Evolutionary conservation across 1,284 basidiomycete species (phyloP), one percentile per base, ranked within the genome.

Genomic region (Erythrobasidium hasegawianum): DNA sequence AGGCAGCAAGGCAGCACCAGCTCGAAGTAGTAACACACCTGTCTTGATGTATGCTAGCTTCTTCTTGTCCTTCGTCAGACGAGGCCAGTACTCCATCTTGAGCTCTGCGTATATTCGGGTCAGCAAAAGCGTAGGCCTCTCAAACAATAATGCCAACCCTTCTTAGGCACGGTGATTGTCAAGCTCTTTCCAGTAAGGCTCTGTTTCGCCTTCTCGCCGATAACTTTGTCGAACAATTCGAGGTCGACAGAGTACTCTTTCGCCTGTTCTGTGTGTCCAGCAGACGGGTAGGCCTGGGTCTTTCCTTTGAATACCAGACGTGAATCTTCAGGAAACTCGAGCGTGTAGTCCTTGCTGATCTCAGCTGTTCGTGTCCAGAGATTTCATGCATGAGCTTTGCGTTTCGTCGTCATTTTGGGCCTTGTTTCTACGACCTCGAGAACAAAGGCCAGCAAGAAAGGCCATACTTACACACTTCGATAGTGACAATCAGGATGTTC

Each of bases 1-100:
- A n/a, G n/a, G n/a, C n/a, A n/a, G n/a, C n/a, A n/a, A n/a, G n/a
- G n/a, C n/a, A n/a, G n/a, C n/a, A n/a, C n/a, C n/a, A n/a, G n/a
- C n/a, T n/a, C n/a, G n/a, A n/a, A 11, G 33, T 33, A 33, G 33
- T 33, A n/a, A n/a, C 61, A 16, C 33, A 64, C 61, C 61, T 55
- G 76, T 77, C 75, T 77, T 77, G 72, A 77, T 75, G 59, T 76
- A 77, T 68, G 76, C 75, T 57, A 77, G 67, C 41, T 75, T 73
- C 26, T 75, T 69, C 74, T 77, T 77, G 16, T 77, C 75, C 72
- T 77, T 77, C 57, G 75, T 74, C 38, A 77, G 65, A 8, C 76
- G 72, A 0, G 76, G 76, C 76, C 76, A 77, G 73, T 71, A 77
- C 59, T 77, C 76, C 11, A 70, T 68, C 69, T 75, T 56, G 1